Percentiles rank a stretch among this genome's conserved stretches.
These are phyloP conservation scores for Fibroporia radiculosa DNA, from an alignment of 768 basidiomycete genomes.

Conservation along the genomic window DNA sequence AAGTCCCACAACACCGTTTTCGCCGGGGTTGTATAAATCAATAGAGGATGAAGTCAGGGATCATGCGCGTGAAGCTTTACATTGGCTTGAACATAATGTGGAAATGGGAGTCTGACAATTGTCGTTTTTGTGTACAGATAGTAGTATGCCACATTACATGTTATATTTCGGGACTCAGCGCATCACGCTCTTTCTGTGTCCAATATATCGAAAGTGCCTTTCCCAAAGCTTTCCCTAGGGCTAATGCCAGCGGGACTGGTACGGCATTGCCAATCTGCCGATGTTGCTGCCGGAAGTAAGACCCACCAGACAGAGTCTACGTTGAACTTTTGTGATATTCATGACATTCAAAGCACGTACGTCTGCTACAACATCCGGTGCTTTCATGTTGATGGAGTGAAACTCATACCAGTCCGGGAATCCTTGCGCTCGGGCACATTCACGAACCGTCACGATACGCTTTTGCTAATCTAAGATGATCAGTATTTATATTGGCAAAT, in stretches of 20 bases:
- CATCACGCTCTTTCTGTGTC: conserved; percentile 33
- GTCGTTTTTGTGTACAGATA: neutral
- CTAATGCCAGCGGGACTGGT: conserved; percentile 59
- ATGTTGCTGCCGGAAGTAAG: conserved; percentile 42
- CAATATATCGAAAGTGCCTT: conserved; percentile 39
- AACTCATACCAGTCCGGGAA: conserved; percentile 71
- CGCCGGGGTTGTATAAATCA: conserved; percentile 27
- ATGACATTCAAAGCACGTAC: conserved; percentile 30
- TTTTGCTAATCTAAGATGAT: conserved; percentile 45
- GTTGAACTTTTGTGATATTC: neutral
- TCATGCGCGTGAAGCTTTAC: conserved; percentile 48
- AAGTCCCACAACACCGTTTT: conserved; percentile 22
- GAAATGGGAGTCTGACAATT: neutral
- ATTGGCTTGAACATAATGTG: conserved; percentile 17
- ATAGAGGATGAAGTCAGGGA: conserved; percentile 55
- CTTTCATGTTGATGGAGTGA: conserved; percentile 33
- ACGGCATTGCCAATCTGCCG: conserved; percentile 79
- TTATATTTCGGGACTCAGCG: conserved; percentile 10
- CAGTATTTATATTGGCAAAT: neutral
- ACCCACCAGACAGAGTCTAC: neutral
- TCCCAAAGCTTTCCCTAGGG: conserved; percentile 43
- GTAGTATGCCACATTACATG: neutral
- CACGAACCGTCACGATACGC: conserved; percentile 57
- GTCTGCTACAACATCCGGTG: conserved; percentile 34
- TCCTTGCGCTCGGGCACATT: conserved; percentile 69